Percentiles rank a stretch among this genome's conserved stretches.
phyloP scores from a whole-genome alignment of 805 yeast species.

The Yamadazyma olivae region DNA sequence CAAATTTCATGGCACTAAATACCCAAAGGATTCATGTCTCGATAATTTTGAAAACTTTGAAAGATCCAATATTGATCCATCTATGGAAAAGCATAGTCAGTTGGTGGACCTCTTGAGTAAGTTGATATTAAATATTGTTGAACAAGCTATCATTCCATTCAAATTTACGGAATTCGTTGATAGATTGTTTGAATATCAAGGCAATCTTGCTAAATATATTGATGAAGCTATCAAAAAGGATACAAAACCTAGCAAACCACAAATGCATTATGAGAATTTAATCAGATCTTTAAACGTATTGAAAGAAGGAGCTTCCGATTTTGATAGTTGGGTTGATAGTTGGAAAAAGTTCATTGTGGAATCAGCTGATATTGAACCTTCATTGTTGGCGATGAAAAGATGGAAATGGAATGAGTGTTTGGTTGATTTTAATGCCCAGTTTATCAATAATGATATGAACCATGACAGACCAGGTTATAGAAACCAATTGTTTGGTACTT shows the following conservation, averaged over 20 bases:
- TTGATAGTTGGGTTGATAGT: slow-evolving; percentile 53
- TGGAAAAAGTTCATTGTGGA: slow-evolving; percentile 52
- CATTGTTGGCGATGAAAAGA: slow-evolving; percentile 65
- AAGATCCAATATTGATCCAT: slow-evolving; percentile 46
- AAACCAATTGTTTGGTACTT: slow-evolving; percentile 70
- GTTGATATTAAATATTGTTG: slow-evolving; percentile 58
- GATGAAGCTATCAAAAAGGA: slow-evolving; percentile 16
- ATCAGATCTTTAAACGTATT: slow-evolving; percentile 21
- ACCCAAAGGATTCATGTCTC: slow-evolving; percentile 56
- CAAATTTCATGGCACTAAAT: slow-evolving; percentile 40
- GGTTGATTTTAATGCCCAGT: slow-evolving; percentile 49
- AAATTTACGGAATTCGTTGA: slow-evolving; percentile 48
- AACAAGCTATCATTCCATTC: slow-evolving; percentile 74
- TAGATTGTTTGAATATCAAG: slow-evolving; percentile 40
- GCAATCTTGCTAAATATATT: slow-evolving; percentile 43
- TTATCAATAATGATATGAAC: slow-evolving; percentile 39
- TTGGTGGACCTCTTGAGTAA: slow-evolving; percentile 55
- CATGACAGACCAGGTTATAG: slow-evolving; percentile 60
- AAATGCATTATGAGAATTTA: slow-evolving; percentile 22
- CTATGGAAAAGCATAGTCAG: slow-evolving; percentile 52
- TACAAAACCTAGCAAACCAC: slow-evolving; percentile 13
- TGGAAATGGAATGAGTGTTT: slow-evolving; percentile 80
- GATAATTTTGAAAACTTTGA: slow-evolving; percentile 63
- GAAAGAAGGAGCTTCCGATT: slow-evolving; percentile 38
- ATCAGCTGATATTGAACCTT: slow-evolving; percentile 64